These are phyloP conservation scores for Mimosa bimucronata DNA, from an alignment of 306 rosid species.

Conservation along the genomic window DNA sequence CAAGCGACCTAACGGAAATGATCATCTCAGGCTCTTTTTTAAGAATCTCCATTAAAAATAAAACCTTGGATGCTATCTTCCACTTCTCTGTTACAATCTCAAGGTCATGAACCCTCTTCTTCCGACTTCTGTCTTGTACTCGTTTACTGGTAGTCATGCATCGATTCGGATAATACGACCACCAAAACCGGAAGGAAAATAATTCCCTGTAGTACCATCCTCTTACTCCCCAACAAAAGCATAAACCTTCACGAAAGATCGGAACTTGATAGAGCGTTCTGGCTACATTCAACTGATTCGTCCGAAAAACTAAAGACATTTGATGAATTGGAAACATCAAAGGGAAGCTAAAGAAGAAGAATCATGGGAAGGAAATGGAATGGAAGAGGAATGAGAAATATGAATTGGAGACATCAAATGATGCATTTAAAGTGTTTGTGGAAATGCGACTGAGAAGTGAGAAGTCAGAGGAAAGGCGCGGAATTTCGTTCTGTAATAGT, in stretches of 20 bases:
- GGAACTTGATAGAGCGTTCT: neutral
- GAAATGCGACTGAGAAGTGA: neutral
- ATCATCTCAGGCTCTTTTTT: constrained; percentile 77
- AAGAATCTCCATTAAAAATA: constrained; percentile 65
- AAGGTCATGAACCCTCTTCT: constrained; percentile 70
- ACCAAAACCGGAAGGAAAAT: neutral
- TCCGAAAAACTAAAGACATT: constrained; percentile 2
- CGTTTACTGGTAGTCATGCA: constrained; percentile 26
- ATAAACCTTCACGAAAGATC: neutral
- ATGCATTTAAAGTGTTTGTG: neutral
- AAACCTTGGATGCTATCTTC: constrained; percentile 61
- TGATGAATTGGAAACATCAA: neutral
- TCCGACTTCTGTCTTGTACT: constrained; percentile 38
- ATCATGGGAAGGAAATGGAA: neutral
- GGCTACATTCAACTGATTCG: neutral
- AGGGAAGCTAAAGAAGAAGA: neutral
- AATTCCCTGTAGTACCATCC: neutral
- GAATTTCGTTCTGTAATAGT: neutral
- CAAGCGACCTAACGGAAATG: constrained; percentile 62
- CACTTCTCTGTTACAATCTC: constrained; percentile 76
- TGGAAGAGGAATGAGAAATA: constrained; percentile 4
- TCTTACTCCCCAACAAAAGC: neutral
- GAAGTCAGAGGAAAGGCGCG: neutral
- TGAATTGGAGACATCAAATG: neutral
- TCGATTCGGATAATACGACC: constrained; percentile 6